phyloP scores from a whole-genome alignment of 2,329 filamentous ascomycete species.

The Colletotrichum sp. region DNA sequence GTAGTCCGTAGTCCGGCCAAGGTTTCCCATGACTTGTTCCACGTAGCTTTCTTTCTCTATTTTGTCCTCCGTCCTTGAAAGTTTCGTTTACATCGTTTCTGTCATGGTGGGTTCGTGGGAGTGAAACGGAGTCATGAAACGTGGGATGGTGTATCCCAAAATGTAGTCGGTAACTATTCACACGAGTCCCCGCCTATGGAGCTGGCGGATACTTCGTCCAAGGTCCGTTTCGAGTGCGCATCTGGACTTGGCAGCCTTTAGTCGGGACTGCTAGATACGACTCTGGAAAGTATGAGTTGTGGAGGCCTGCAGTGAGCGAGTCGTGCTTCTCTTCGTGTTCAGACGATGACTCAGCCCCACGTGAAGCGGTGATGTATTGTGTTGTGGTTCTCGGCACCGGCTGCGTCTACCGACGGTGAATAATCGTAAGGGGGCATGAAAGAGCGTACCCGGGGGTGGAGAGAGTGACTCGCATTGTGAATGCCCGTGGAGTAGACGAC shows the following conservation, averaged over 20 bases:
- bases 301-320: background rate
- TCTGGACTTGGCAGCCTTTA: background rate
- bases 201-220: background rate
- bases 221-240: background rate
- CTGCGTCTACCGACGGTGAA: background rate
- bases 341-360: background rate
- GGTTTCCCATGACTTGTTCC: background rate
- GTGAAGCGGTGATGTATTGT: background rate
- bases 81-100: background rate
- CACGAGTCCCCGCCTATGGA: background rate
- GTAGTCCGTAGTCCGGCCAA: background rate
- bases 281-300: background rate
- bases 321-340: background rate
- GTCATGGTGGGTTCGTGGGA: background rate
- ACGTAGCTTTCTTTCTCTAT: background rate
- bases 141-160: background rate
- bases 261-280: background rate
- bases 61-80: background rate
- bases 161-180: background rate
- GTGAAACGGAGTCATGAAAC: constrained; percentile 13
- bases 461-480: background rate
- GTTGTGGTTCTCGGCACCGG: too few species aligned
- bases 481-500: background rate
- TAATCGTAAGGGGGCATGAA: background rate
- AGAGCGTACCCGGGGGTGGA: background rate